Conservation (phyloP, 306 rosid genomes). For the Senna tora region DNA sequence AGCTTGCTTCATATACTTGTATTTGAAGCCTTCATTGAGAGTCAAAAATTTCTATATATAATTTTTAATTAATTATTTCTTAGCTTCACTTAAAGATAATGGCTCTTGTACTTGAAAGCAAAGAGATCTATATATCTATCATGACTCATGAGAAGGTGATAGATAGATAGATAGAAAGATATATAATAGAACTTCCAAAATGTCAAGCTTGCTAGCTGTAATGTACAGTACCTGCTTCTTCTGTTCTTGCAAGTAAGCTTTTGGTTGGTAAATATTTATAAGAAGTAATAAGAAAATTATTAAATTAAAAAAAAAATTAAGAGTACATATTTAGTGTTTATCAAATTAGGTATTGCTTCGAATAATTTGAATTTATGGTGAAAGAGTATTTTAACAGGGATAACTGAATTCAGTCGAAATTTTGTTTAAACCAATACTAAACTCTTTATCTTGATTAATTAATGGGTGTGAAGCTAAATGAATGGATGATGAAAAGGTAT, state of each 20-base stretch:
- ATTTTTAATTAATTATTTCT: background rate
- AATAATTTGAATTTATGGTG: no score
- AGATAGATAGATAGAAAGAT: no score
- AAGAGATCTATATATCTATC: no score
- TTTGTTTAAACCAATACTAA: no score
- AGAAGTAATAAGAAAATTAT: no score
- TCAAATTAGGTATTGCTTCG: no score
- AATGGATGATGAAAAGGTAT: background rate
- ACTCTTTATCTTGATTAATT: no score
- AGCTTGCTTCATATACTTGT: constrained; percentile 7
- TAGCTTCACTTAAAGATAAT: constrained; percentile 18
- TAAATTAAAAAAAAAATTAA: no score
- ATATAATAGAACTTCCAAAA: constrained; percentile 6
- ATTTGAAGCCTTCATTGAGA: constrained; percentile 30
- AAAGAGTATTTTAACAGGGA: no score
- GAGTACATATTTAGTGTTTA: no score
- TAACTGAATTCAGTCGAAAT: no score
- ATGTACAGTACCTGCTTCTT: constrained; percentile 5
- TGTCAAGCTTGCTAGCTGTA: constrained; percentile 11
- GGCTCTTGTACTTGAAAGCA: constrained; percentile 29
- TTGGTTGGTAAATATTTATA: constrained; percentile 2
- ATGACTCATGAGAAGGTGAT: background rate
- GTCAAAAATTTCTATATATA: constrained; percentile 6
- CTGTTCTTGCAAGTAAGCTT: constrained; percentile 20
- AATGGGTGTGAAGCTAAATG: background rate